phyloP scores from a whole-genome alignment of 75 land plant genomes.

The Picea sitchensis region DNA sequence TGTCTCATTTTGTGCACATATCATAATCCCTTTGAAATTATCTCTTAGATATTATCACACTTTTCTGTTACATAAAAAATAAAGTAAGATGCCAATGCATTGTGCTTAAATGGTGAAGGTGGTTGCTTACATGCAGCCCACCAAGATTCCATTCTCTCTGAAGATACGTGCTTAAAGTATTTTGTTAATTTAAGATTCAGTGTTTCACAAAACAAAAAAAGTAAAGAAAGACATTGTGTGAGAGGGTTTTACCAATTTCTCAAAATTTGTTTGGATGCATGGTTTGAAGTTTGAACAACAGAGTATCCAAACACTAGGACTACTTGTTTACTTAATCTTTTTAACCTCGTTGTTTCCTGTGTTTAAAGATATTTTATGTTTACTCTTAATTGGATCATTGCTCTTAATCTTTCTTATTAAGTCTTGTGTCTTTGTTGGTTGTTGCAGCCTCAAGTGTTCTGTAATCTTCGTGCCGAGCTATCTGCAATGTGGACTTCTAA shows the following conservation, averaged over 20 bases:
- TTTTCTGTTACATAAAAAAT: background rate
- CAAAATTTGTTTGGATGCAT: background rate
- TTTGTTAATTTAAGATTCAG: too few species aligned
- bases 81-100: too few species aligned
- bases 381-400: too few species aligned
- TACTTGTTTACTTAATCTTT: background rate
- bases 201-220: too few species aligned
- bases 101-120: too few species aligned
- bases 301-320: background rate
- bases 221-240: background rate
- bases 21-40: background rate
- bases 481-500: conserved; percentile 85
- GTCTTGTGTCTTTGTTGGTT: background rate
- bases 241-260: background rate
- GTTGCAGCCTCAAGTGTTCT: conserved; percentile 86
- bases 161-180: too few species aligned
- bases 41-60: background rate
- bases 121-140: too few species aligned
- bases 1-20: background rate
- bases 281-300: background rate
- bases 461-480: conserved; percentile 66
- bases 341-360: background rate
- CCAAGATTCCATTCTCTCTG: too few species aligned
- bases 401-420: background rate
- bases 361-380: background rate